Evolutionary conservation across 176 grass and related monocot genomes (phyloP).

Genomic region (Oryza meridionalis): DNA sequence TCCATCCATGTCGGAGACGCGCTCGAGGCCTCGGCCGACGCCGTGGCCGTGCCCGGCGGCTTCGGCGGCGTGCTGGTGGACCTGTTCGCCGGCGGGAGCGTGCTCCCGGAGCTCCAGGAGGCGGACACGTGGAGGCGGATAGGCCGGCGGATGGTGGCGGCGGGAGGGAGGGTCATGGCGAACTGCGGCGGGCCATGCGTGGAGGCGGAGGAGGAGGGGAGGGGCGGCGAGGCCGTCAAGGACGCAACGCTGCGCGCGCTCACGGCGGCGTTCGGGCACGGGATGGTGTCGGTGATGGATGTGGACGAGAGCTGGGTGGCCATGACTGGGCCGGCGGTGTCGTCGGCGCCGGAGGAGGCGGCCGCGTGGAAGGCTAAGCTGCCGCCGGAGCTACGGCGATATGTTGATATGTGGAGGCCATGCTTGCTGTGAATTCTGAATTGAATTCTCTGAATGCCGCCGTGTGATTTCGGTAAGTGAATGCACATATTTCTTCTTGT

Average conservation of each 20-base stretch:
- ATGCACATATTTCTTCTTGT: background rate
- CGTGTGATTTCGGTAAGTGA: background rate
- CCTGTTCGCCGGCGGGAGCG: slow-evolving; percentile 73
- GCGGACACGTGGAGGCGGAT: slow-evolving; percentile 53
- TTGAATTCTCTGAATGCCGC: no score
- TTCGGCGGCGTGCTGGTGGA: slow-evolving; percentile 78
- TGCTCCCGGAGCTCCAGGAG: slow-evolving; percentile 77
- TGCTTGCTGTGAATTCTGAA: background rate
- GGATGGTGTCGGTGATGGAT: slow-evolving; percentile 56
- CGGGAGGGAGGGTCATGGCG: slow-evolving; percentile 65
- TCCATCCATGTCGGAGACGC: slow-evolving; percentile 60
- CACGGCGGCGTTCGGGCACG: slow-evolving; percentile 52
- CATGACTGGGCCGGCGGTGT: slow-evolving; percentile 44
- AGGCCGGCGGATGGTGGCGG: slow-evolving; percentile 38
- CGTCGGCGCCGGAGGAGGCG: slow-evolving; percentile 21
- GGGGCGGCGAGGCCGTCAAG: slow-evolving; percentile 68
- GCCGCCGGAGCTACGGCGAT: slow-evolving; percentile 50
- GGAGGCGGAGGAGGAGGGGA: slow-evolving; percentile 68
- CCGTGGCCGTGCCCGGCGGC: slow-evolving; percentile 38
- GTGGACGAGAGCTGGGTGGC: slow-evolving; percentile 74
- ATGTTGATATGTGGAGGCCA: slow-evolving; percentile 59
- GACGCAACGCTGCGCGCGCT: slow-evolving; percentile 60
- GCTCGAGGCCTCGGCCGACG: slow-evolving; percentile 44
- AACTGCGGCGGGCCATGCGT: slow-evolving; percentile 82
- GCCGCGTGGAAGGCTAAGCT: slow-evolving; percentile 64